Conservation (phyloP, 2,329 filamentous ascomycete species). For the Fusarium tuaranense region DNA sequence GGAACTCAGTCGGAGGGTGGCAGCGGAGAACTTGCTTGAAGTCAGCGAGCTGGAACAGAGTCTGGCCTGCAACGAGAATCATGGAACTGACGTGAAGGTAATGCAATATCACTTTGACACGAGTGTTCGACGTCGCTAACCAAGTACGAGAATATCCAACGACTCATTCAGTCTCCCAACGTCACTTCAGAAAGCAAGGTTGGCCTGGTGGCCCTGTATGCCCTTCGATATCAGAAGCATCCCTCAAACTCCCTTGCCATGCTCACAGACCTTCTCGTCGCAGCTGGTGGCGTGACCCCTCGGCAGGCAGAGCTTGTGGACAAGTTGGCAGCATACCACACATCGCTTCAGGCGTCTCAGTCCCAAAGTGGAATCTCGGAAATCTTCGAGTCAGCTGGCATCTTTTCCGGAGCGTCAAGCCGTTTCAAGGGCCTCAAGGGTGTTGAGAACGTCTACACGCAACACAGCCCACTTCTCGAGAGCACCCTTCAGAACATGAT, state of each 20-base stretch:
- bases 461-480: slow-evolving; percentile 91
- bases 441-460: slow-evolving; percentile 98
- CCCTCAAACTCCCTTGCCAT: slow-evolving; percentile 86
- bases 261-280: slow-evolving; percentile 85
- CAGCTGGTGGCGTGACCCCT: slow-evolving; percentile 83
- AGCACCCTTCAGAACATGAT: slow-evolving; percentile 91
- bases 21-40: slow-evolving; percentile 88
- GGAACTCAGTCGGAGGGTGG: slow-evolving; percentile 89
- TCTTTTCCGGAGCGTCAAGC: slow-evolving; percentile 89
- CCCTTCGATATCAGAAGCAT: slow-evolving; percentile 89
- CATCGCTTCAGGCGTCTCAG: slow-evolving; percentile 83
- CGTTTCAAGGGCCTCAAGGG: slow-evolving; percentile 96
- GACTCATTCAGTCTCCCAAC: slow-evolving; percentile 81
- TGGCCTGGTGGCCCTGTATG: slow-evolving; percentile 92
- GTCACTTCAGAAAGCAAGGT: slow-evolving; percentile 88
- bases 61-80: slow-evolving; percentile 95
- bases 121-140: slow-evolving; percentile 36
- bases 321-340: slow-evolving; percentile 86
- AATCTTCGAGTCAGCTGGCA: slow-evolving; percentile 89
- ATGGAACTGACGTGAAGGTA: slow-evolving; percentile 90
- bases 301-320: slow-evolving; percentile 83
- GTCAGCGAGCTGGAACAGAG: slow-evolving; percentile 98
- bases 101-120: slow-evolving; percentile 58
- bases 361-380: slow-evolving; percentile 86
- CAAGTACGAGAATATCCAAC: slow-evolving; percentile 77